A percentile compares a stretch with the other conserved stretches of the same genome.
These are phyloP conservation scores for Microdochium trichocladiopsis DNA, from an alignment of 2,329 filamentous ascomycete species.

Conservation along the genomic window DNA sequence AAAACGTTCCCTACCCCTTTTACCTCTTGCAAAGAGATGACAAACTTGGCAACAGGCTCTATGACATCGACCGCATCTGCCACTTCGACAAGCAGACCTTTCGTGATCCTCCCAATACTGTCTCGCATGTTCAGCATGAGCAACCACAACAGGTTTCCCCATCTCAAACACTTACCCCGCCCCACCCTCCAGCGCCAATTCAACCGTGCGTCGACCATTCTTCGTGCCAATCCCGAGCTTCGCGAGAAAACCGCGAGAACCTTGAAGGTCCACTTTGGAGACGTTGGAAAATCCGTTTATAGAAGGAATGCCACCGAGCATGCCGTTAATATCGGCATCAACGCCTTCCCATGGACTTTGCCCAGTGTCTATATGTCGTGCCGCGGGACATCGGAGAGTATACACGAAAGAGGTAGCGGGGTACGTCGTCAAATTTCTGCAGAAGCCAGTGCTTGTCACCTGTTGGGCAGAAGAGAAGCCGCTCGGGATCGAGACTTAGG, in stretches of 20 bases:
- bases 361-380: too few species aligned
- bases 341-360: conserved; percentile 47
- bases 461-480: too few species aligned
- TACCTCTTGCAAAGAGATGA: neutral
- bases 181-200: conserved; percentile 26
- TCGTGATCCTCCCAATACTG: neutral
- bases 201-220: conserved; percentile 20
- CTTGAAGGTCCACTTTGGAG: conserved; percentile 61
- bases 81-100: neutral
- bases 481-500: too few species aligned
- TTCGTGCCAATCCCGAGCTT: conserved; percentile 47
- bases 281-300: conserved; percentile 38
- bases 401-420: too few species aligned
- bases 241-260: conserved; percentile 61
- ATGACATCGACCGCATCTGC: neutral
- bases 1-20: neutral
- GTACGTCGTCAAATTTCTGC: too few species aligned
- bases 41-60: neutral
- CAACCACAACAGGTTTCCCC: neutral
- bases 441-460: too few species aligned
- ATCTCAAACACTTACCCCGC: conserved; percentile 24
- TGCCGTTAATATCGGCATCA: conserved; percentile 48
- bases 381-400: too few species aligned
- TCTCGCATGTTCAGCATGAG: neutral
- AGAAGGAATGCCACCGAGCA: conserved; percentile 45